A percentile compares a stretch with the other conserved stretches of the same genome.
Conservation (phyloP, 768 basidiomycete species). For the Suillus cothurnatus region DNA sequence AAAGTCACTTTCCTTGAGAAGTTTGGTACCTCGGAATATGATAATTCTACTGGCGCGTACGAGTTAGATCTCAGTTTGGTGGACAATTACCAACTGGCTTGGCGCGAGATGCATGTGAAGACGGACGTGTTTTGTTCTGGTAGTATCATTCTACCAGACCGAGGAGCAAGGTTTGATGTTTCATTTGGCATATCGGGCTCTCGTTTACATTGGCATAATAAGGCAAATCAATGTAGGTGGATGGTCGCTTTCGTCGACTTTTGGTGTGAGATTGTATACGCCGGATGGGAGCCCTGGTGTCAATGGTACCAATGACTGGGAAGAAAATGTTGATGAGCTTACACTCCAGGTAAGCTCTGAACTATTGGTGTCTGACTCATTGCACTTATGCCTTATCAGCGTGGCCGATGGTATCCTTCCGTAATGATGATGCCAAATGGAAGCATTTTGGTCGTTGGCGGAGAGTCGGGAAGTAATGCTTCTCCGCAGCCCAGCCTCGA, state of each 20-base stretch:
- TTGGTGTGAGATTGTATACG: constrained; percentile 70
- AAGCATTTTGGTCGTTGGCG: constrained; percentile 72
- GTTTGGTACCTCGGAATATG: constrained; percentile 58
- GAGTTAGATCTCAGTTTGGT: constrained; percentile 70
- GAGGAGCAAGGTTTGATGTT: constrained; percentile 41
- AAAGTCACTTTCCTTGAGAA: constrained; percentile 84
- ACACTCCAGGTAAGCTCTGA: constrained; percentile 54
- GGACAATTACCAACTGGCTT: constrained; percentile 46
- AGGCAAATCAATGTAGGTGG: constrained; percentile 32
- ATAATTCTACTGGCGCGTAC: constrained; percentile 76
- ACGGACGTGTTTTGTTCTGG: constrained; percentile 82
- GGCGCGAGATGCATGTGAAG: constrained; percentile 78
- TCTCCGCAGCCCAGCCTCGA: constrained; percentile 69
- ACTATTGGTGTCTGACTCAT: background rate
- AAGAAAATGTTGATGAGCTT: constrained; percentile 64
- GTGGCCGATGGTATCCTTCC: constrained; percentile 73
- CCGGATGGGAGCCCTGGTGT: constrained; percentile 69
- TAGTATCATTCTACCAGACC: constrained; percentile 74
- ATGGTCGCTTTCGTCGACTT: constrained; percentile 73
- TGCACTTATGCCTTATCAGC: constrained; percentile 32
- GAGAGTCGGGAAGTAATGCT: constrained; percentile 72
- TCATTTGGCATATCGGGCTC: background rate
- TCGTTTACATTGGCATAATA: background rate
- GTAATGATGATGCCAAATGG: constrained; percentile 74
- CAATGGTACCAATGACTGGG: constrained; percentile 79